Evolutionary conservation across 495 filamentous ascomycete genomes (phyloP).

Genomic region (Cudoniella acicularis): DNA sequence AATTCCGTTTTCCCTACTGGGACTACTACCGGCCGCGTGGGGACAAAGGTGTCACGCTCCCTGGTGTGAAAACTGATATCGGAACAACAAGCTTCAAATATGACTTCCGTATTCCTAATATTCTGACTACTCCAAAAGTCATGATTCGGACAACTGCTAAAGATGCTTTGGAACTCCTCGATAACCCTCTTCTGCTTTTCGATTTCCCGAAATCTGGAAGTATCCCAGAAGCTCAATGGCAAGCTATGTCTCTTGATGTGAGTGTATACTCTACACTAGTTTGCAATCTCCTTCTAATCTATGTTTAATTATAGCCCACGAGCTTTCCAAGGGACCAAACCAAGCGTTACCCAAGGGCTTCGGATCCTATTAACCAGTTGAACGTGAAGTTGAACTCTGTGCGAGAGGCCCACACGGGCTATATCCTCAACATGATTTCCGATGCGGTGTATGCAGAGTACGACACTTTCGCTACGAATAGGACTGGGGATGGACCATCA

Average conservation of each 20-base stretch:
- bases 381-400: background rate
- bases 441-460: background rate
- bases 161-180: background rate
- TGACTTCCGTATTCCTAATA: background rate
- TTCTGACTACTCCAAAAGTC: background rate
- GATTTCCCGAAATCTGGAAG: background rate
- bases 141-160: background rate
- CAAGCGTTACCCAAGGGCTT: background rate
- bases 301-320: background rate
- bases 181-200: background rate
- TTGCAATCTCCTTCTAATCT: background rate
- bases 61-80: background rate
- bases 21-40: background rate
- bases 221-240: background rate
- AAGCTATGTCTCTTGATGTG: background rate
- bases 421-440: background rate
- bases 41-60: background rate
- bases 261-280: background rate
- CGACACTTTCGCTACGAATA: background rate
- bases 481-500: background rate
- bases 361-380: background rate
- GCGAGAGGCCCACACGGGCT: background rate
- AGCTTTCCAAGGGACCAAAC: background rate
- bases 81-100: background rate
- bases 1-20: constrained; percentile 6